Evolutionary conservation across 139 green algal genomes (phyloP).

Genomic region (Coccomyxa sp.): DNA sequence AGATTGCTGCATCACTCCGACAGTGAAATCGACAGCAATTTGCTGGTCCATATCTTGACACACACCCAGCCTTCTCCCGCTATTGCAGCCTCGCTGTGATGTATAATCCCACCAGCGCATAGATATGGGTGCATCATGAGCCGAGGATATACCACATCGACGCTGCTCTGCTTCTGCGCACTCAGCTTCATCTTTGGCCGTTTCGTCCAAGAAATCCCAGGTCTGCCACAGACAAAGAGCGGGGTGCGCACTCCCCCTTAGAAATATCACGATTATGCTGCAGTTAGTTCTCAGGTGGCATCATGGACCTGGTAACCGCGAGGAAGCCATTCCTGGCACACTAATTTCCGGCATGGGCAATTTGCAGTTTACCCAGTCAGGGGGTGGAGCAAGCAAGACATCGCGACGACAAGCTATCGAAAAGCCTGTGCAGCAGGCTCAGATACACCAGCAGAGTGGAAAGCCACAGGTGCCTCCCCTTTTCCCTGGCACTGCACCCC

Average conservation of each 20-base stretch:
- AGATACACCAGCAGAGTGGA: too few species aligned
- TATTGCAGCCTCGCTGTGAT: not conserved
- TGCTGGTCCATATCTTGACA: not conserved
- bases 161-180: slow-evolving; percentile 11
- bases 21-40: not conserved
- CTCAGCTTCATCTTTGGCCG: slow-evolving; percentile 14
- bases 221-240: not conserved
- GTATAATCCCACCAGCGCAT: not conserved
- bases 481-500: too few species aligned
- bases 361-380: not conserved
- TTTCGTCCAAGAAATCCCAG: slow-evolving; percentile 12
- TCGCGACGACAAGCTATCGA: not conserved
- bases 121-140: not conserved
- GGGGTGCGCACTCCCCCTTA: slow-evolving; percentile 8
- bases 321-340: not conserved
- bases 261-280: not conserved
- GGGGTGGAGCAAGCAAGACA: not conserved
- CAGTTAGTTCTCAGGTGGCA: not conserved
- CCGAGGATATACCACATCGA: not conserved
- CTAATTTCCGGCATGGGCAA: not conserved
- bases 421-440: too few species aligned
- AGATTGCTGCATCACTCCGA: not conserved
- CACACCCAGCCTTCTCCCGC: not conserved
- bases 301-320: not conserved
- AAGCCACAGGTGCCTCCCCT: too few species aligned